Evolutionary conservation across 1,284 basidiomycete species (phyloP).

Genomic region (Cutaneotrichosporon daszewskae): DNA sequence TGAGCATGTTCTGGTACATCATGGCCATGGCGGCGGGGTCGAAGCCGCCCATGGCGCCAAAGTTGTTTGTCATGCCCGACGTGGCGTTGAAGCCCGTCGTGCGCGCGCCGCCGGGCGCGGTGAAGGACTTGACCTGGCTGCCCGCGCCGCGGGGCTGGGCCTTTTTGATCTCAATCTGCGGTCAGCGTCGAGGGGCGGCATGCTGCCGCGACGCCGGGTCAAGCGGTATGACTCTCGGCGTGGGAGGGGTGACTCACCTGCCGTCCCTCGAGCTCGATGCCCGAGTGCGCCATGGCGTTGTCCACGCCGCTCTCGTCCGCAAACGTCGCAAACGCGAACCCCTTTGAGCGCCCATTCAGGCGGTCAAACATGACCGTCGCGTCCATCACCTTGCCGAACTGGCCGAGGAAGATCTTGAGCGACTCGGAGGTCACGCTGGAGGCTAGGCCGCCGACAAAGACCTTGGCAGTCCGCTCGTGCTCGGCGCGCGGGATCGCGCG

Average conservation of each 20-base stretch:
- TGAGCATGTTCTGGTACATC: conserved; percentile 55
- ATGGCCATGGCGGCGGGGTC: conserved; percentile 53
- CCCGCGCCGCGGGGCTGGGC: conserved; percentile 66
- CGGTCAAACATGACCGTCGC: conserved; percentile 98
- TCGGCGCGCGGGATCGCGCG: conserved; percentile 94
- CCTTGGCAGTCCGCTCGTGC: conserved; percentile 81
- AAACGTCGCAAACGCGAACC: conserved; percentile 96
- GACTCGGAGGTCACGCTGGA: conserved; percentile 86
- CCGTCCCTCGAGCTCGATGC: conserved; percentile 87
- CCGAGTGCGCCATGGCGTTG: conserved; percentile 74
- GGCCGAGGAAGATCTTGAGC: conserved; percentile 85
- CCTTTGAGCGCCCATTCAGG: conserved; percentile 90
- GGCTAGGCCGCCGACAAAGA: conserved; percentile 94
- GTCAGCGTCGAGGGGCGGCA: too few relatives aligned
- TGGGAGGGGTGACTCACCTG: too few relatives aligned
- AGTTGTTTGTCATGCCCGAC: conserved; percentile 8
- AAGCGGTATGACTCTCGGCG: too few relatives aligned
- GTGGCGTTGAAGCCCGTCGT: conserved; percentile 17
- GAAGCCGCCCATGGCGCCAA: conserved; percentile 45
- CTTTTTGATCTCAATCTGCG: conserved; percentile 95
- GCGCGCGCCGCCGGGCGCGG: conserved; percentile 30
- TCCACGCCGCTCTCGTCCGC: conserved; percentile 78
- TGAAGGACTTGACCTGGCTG: conserved; percentile 37
- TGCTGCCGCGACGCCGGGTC: too few relatives aligned
- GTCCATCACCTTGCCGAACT: conserved; percentile 86